phyloP scores from a whole-genome alignment of 495 filamentous ascomycete species.

The Aspergillus taichungensis region DNA sequence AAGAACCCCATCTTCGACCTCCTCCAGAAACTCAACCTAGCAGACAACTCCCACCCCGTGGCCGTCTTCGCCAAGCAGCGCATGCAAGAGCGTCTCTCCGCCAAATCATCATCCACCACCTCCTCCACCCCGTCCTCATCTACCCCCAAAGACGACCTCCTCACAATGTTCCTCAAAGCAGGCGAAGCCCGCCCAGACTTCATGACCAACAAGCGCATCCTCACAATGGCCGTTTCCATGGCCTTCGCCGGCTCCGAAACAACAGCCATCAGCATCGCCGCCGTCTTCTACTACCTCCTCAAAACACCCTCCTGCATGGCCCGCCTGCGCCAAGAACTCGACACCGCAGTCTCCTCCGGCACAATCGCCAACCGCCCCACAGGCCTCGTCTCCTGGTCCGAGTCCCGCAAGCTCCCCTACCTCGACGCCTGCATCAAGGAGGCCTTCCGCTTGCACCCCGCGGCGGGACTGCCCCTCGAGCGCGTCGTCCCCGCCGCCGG shows the following conservation, averaged over 20 bases:
- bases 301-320: slow-evolving; percentile 39
- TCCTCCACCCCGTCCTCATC: too few relatives aligned
- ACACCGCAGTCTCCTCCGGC: slow-evolving; percentile 39
- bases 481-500: slow-evolving; percentile 34
- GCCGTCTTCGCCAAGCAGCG: slow-evolving; percentile 42
- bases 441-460: slow-evolving; percentile 55
- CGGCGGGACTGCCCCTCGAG: slow-evolving; percentile 46
- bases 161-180: slow-evolving; percentile 22
- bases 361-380: slow-evolving; percentile 41
- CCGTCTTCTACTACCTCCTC: slow-evolving; percentile 58
- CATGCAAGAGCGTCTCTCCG: slow-evolving; percentile 25
- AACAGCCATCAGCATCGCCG: slow-evolving; percentile 53
- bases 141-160: slow-evolving; percentile 17
- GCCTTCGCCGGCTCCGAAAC: slow-evolving; percentile 51
- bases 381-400: slow-evolving; percentile 50
- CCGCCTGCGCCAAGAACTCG: slow-evolving; percentile 43
- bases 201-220: slow-evolving; percentile 21
- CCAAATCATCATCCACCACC: too few relatives aligned
- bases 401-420: slow-evolving; percentile 51
- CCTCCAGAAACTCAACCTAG: slow-evolving; percentile 6
- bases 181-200: slow-evolving; percentile 26
- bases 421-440: slow-evolving; percentile 62
- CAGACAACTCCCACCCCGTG: slow-evolving; percentile 10
- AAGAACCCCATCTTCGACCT: slow-evolving; percentile 39
- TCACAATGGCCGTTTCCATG: slow-evolving; percentile 32